phyloP scores from a whole-genome alignment of 208 protist genomes.

The Trypanosomatidae sp. region DNA sequence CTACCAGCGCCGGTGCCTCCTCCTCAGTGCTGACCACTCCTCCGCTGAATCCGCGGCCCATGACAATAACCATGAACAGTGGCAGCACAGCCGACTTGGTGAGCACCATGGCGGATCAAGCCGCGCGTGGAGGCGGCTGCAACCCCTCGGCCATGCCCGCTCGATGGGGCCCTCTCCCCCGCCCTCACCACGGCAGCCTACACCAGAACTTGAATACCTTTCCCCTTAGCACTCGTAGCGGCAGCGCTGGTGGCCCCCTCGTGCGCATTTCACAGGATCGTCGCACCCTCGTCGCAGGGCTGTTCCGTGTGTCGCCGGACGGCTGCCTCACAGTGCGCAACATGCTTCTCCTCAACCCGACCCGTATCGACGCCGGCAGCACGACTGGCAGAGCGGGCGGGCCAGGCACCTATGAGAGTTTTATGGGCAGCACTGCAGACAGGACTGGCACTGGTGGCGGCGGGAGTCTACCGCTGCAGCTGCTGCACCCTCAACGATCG shows the following conservation, averaged over 20 bases:
- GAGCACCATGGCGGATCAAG: background rate
- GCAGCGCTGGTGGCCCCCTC: conserved; percentile 12
- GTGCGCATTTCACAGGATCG: conserved; percentile 67
- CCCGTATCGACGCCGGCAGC: conserved; percentile 27
- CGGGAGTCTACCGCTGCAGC: conserved; percentile 17
- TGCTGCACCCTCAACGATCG: conserved; percentile 30
- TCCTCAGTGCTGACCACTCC: background rate
- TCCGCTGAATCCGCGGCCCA: background rate
- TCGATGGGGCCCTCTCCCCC: background rate
- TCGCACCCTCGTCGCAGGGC: conserved; percentile 54
- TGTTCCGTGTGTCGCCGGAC: conserved; percentile 71
- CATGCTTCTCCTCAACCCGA: conserved; percentile 72
- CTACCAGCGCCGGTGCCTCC: background rate
- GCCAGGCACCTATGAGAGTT: background rate
- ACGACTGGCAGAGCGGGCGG: background rate
- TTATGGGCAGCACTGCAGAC: conserved; percentile 8
- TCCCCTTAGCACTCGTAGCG: conserved; percentile 4
- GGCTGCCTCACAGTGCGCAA: conserved; percentile 85
- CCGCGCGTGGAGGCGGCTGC: background rate
- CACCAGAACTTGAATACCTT: background rate
- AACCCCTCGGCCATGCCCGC: background rate
- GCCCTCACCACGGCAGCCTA: background rate
- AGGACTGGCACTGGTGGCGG: background rate
- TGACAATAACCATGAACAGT: background rate
- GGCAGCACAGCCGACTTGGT: background rate